phyloP scores from a whole-genome alignment of 2,329 filamentous ascomycete species.

The Drechmeria coniospora region DNA sequence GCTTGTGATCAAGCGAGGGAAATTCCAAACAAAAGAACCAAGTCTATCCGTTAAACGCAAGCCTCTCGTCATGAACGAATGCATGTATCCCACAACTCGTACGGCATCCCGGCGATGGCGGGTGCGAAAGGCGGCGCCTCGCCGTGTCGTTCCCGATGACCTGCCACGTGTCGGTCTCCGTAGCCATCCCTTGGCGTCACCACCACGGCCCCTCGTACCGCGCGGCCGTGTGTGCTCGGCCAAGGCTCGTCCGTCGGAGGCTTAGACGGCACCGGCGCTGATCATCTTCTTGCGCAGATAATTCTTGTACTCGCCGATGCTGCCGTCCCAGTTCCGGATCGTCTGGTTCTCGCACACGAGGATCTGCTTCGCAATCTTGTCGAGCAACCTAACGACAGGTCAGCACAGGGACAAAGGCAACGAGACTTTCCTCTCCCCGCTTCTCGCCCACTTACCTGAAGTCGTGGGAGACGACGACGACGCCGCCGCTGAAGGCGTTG shows the following conservation, averaged over 20 bases:
- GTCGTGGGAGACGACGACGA: slow-evolving; percentile 96
- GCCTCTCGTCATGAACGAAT: slow-evolving; percentile 9
- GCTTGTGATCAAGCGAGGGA: too few relatives aligned
- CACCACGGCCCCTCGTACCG: too few relatives aligned
- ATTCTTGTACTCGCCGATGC: slow-evolving; percentile 93
- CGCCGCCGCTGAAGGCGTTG: slow-evolving; percentile 89
- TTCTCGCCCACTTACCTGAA: slow-evolving; percentile 75
- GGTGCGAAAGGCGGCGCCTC: slow-evolving; percentile 12
- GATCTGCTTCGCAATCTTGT: slow-evolving; percentile 99
- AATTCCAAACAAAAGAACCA: slow-evolving; percentile 10
- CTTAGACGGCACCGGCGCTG: slow-evolving; percentile 70
- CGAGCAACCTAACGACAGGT: slow-evolving; percentile 53
- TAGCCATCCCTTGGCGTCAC: slow-evolving; percentile 6
- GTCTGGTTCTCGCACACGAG: slow-evolving; percentile 98
- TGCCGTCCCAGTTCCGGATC: slow-evolving; percentile 75
- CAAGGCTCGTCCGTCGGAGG: too few relatives aligned
- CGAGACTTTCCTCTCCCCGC: too few relatives aligned
- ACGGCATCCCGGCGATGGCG: slow-evolving; percentile 14
- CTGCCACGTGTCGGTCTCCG: slow-evolving; percentile 6
- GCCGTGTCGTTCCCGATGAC: slow-evolving; percentile 6
- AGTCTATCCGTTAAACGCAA: slow-evolving; percentile 18
- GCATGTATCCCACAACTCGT: slow-evolving; percentile 13
- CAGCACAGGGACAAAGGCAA: too few relatives aligned
- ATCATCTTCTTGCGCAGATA: slow-evolving; percentile 99
- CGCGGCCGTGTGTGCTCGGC: too few relatives aligned